Evolutionary conservation across 805 yeast genomes (phyloP), one percentile per base, ranked within the genome.

Genomic region (Candida coleopterorum): DNA sequence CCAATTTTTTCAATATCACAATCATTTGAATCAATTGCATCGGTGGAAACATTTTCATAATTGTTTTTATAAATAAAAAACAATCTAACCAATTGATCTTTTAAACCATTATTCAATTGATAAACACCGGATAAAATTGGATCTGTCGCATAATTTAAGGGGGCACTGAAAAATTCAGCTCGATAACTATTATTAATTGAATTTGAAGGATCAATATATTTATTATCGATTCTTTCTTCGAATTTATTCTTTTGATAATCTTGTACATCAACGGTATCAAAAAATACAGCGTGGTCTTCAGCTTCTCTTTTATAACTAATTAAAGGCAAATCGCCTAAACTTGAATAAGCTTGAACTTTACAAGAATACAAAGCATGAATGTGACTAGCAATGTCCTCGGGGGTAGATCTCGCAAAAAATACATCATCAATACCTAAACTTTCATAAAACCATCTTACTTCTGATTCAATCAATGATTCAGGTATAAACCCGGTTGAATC

Each of bases 331-430:
- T 46, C 43, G 12, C 38, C 41, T 32, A 43, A 54, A 29, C 49
- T 48, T 18, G 58, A 52, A 40, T 60, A 85, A 6, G 96, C 95
- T 48, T 90, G 93, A 37, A 93, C 75, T 58, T 93, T 93, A 39
- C 97, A 89, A 23, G 96, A 85, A 62, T 90, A 90, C 37, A 90
- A 70, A 8, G 96, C 84, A 53, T 84, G 84, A 49, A 90, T 85
- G 53, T 89, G 88, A 37, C 81, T 75, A 12, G 85, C 89, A 47
- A 90, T 84, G 42, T 81, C 85, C 36, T 74, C 77, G 10, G 89
- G 83, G 4, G 85, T 68, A 55, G 90, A 96, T 44, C 83, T 77
- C 29, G 93, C 93, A 56, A 90, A 89, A 61, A 85, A 90, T 21
- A 86, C 81, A 54, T 88, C 96, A 55, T 89, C 96, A 41, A 90